A percentile compares a stretch with the other conserved stretches of the same genome.
These are phyloP conservation scores for Candida tetrigidarum DNA, from an alignment of 1,139 yeast genomes.

Conservation along the genomic window DNA sequence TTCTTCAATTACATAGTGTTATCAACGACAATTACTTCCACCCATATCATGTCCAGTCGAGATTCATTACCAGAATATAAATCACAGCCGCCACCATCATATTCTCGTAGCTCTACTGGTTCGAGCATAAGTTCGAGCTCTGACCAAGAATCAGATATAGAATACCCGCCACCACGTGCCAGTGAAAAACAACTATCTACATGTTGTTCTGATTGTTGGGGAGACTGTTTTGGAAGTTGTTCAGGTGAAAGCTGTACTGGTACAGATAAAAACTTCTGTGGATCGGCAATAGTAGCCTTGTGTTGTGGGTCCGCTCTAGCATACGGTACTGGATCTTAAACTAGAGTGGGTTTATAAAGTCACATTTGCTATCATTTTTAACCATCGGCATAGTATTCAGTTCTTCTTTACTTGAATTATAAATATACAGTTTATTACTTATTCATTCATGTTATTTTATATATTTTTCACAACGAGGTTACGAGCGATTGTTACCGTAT, in stretches of 20 bases:
- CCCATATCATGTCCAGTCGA: not conserved
- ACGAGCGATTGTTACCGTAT: too few species aligned
- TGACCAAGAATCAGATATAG: conserved; percentile 25
- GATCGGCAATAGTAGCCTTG: conserved; percentile 17
- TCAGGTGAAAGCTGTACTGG: conserved; percentile 20
- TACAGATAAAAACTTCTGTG: conserved; percentile 20
- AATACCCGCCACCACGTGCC: conserved; percentile 16
- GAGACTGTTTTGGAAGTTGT: conserved; percentile 21
- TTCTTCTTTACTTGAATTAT: not conserved
- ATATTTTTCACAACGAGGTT: too few species aligned
- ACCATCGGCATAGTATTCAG: not conserved
- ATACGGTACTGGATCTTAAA: conserved; percentile 1
- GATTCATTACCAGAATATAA: conserved; percentile 7
- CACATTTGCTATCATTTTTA: not conserved
- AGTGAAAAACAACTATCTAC: conserved; percentile 15
- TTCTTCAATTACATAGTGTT: too few species aligned
- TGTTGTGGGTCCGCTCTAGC: conserved; percentile 19
- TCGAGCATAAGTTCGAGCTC: conserved; percentile 13
- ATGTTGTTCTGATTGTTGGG: conserved; percentile 21
- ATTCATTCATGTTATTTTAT: too few species aligned
- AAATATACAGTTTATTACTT: not conserved
- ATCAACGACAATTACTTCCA: not conserved
- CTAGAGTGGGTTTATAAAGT: not conserved
- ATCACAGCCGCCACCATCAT: conserved; percentile 16
- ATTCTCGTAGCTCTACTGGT: conserved; percentile 11